Base-by-base conservation (phyloP, 148 eudicot species). In the Fagopyrum tataricum region DNA sequence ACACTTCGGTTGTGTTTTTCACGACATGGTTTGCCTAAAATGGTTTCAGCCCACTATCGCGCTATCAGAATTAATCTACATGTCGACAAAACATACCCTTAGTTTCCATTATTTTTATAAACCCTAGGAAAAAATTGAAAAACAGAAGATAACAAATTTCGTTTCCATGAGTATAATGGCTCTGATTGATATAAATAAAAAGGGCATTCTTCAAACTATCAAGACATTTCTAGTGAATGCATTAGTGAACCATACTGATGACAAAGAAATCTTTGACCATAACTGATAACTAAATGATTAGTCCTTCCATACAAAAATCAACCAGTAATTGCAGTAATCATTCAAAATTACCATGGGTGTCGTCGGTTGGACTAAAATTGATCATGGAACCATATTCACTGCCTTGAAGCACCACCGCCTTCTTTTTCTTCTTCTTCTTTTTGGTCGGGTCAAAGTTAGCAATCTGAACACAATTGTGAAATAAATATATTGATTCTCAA, bases 351-450 rank as follows among this genome's bases (percentile, higher is more conserved):
- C 26, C 64, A 15, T 40, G 53, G 47, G 6, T 21, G 64, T 13
- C 43, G 56, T 67, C 31, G 20, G 43, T 43, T 9, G 46, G 10
- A 56, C 3, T 67, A 74, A 44, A 6, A 23, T 52, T n/a, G 10
- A 76, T 76, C 82, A 77, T 58, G 66, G 39, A 76, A 71, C 71
- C 62, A 73, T 43, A 44, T 37, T 73, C 48, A 64, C 81, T 55
- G 55, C 79, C 51, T 64, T 20, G 62, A n/a, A 58, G 58, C 72
- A 44, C 49, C 17, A 8, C 11, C 17, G 67, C 82, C 76, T 85
- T 79, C 70, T 81, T 83, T 73, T 82, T 82, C 79, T 81, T 85
- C 78, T 85, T 85, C 78, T 85, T 85, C 82, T 83, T 85, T 71
- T 81, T 79, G 73, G 86, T 79, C 21, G 84, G 83, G 51, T 83